Percentiles rank a stretch among this genome's conserved stretches.
phyloP scores from a whole-genome alignment of 2,329 filamentous ascomycete species.

The Plectosphaerella plurivora region DNA sequence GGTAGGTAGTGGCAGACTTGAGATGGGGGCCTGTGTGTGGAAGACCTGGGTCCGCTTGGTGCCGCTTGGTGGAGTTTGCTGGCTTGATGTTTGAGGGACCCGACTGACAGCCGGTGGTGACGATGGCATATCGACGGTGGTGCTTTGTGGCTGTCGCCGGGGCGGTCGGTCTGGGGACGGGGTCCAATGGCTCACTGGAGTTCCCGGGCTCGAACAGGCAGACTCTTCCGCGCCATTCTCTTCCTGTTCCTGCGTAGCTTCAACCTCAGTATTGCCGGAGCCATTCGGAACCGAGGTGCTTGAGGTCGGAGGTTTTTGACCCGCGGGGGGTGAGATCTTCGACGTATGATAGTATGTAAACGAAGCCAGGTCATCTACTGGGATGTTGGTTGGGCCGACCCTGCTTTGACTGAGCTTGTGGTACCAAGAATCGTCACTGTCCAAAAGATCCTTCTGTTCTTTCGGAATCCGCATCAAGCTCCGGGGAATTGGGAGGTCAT shows the following conservation, averaged over 20 bases:
- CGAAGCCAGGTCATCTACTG: conserved; percentile 27
- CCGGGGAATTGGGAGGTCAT: conserved; percentile 13
- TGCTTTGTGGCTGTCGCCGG: neutral
- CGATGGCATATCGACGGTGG: neutral
- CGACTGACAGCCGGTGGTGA: neutral
- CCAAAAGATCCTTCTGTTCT: conserved; percentile 33
- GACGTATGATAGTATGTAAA: conserved; percentile 16
- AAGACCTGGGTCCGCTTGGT: neutral
- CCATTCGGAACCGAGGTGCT: neutral
- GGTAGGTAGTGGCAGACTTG: conserved; percentile 10
- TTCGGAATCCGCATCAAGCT: conserved; percentile 26
- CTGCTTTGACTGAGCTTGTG: conserved; percentile 16
- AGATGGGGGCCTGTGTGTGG: neutral
- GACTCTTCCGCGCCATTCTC: neutral
- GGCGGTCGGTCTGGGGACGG: neutral
- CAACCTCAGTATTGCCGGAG: neutral
- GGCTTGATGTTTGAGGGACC: too few relatives aligned
- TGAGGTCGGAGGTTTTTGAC: conserved; percentile 5
- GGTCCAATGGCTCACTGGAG: neutral
- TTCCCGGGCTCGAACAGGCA: neutral
- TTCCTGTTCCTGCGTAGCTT: neutral
- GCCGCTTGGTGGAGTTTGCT: too few relatives aligned
- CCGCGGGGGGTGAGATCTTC: conserved; percentile 7
- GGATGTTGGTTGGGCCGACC: conserved; percentile 25
- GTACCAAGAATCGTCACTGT: conserved; percentile 30